A percentile compares a stretch with the other conserved stretches of the same genome.
These are phyloP conservation scores for Starmera stellimalicola DNA, from an alignment of 1,139 yeast genomes.

Conservation along the genomic window DNA sequence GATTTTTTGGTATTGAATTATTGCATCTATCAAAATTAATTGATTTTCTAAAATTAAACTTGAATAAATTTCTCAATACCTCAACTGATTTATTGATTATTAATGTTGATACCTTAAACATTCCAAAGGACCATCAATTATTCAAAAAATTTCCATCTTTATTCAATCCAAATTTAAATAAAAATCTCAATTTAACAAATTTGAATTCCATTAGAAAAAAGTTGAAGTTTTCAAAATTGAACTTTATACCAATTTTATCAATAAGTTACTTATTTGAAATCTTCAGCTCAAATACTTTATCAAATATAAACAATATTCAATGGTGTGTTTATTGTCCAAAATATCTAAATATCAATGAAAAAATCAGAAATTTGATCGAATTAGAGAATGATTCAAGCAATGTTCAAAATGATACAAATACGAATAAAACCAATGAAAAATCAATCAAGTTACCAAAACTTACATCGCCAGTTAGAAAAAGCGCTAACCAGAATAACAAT, in stretches of 20 bases:
- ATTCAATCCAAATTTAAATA: constrained; percentile 6
- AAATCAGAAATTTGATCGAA: constrained; percentile 3
- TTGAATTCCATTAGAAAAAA: constrained; percentile 37
- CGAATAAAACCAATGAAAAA: not conserved
- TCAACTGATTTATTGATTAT: constrained; percentile 57
- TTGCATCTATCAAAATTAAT: constrained; percentile 65
- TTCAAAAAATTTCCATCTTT: constrained; percentile 11
- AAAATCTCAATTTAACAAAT: constrained; percentile 9
- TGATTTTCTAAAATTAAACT: constrained; percentile 37
- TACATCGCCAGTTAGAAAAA: constrained; percentile 27
- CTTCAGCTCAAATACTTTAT: constrained; percentile 18
- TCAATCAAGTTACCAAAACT: constrained; percentile 16
- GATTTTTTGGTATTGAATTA: constrained; percentile 76
- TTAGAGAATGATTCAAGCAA: not conserved
- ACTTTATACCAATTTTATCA: constrained; percentile 50
- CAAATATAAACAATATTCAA: constrained; percentile 25
- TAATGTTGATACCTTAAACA: constrained; percentile 34
- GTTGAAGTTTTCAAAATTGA: constrained; percentile 44
- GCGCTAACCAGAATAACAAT: constrained; percentile 15
- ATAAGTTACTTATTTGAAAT: constrained; percentile 41
- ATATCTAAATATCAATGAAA: constrained; percentile 8
- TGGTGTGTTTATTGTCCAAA: constrained; percentile 49
- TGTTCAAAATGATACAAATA: not conserved
- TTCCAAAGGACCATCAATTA: constrained; percentile 11
- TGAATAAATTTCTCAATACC: constrained; percentile 42